Conservation (phyloP, 371 early-diverging fungal species). For the Rhizopus delemar region DNA sequence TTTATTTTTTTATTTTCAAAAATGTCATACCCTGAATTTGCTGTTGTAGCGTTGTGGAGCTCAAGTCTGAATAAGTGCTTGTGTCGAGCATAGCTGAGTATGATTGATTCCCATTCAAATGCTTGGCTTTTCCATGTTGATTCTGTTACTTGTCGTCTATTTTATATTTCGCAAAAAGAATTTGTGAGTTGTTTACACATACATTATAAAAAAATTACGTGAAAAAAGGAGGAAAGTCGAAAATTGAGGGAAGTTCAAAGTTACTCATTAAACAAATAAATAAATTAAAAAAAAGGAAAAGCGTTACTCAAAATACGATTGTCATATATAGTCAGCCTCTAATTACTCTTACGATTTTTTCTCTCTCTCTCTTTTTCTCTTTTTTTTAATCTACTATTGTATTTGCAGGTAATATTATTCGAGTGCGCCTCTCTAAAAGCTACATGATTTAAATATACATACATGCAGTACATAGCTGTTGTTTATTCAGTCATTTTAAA, state of each 20-base stretch:
- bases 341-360: too few species aligned
- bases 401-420: too few species aligned
- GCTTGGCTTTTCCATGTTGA: conserved; percentile 84
- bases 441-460: too few species aligned
- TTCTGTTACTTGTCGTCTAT: conserved; percentile 79
- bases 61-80: conserved; percentile 66
- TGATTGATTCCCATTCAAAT: conserved; percentile 76
- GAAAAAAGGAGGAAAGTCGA: conserved; percentile 89
- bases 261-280: conserved; percentile 14
- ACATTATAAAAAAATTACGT: conserved; percentile 55
- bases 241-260: conserved; percentile 75
- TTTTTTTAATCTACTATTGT: too few species aligned
- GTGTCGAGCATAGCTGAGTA: conserved; percentile 69
- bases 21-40: conserved; percentile 49
- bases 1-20: conserved; percentile 71
- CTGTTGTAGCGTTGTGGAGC: conserved; percentile 60
- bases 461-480: too few species aligned
- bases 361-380: too few species aligned
- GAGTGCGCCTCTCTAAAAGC: too few species aligned
- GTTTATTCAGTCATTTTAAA: too few species aligned
- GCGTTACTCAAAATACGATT: background rate
- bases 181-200: background rate
- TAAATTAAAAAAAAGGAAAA: background rate
- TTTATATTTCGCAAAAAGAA: background rate
- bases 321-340: too few species aligned